A percentile compares a stretch with the other conserved stretches of the same genome.
phyloP scores from a whole-genome alignment of 371 early-diverging fungal species.

The Apophysomyces trapeziformis region DNA sequence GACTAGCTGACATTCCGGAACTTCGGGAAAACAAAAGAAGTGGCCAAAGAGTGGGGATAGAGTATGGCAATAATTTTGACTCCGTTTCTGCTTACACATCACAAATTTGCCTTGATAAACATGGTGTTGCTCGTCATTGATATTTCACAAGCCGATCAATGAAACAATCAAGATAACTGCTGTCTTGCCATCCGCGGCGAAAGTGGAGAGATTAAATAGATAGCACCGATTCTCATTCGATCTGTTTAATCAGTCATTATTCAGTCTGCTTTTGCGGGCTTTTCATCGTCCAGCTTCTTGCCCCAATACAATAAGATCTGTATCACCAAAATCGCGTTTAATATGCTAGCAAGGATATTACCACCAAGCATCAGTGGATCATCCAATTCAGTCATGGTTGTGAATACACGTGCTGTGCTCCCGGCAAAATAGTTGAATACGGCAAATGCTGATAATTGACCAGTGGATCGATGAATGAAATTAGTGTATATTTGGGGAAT shows the following conservation, averaged over 20 bases:
- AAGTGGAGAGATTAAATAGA: too few relatives aligned
- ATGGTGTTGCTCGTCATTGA: too few relatives aligned
- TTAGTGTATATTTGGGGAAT: constrained; percentile 89
- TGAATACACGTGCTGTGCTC: constrained; percentile 87
- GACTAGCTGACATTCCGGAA: constrained; percentile 4
- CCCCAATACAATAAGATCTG: constrained; percentile 88
- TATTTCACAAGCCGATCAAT: background rate
- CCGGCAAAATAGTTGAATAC: constrained; percentile 86
- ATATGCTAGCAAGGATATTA: constrained; percentile 64
- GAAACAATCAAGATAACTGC: background rate
- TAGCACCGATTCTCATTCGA: background rate
- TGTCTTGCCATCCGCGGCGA: background rate
- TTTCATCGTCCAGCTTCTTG: constrained; percentile 23
- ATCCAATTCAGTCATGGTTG: constrained; percentile 88
- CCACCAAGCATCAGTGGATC: constrained; percentile 77
- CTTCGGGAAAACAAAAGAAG: background rate
- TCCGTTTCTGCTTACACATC: constrained; percentile 7
- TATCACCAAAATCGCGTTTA: constrained; percentile 76
- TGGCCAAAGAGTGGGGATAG: background rate
- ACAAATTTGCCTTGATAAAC: too few relatives aligned
- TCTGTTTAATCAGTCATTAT: background rate
- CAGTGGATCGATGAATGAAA: constrained; percentile 78
- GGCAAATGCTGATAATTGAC: constrained; percentile 88
- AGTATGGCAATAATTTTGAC: background rate
- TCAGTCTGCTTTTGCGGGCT: constrained; percentile 23